Evolutionary conservation across 2,329 filamentous ascomycete species (phyloP).

Genomic region (Peltaster fructicola): DNA sequence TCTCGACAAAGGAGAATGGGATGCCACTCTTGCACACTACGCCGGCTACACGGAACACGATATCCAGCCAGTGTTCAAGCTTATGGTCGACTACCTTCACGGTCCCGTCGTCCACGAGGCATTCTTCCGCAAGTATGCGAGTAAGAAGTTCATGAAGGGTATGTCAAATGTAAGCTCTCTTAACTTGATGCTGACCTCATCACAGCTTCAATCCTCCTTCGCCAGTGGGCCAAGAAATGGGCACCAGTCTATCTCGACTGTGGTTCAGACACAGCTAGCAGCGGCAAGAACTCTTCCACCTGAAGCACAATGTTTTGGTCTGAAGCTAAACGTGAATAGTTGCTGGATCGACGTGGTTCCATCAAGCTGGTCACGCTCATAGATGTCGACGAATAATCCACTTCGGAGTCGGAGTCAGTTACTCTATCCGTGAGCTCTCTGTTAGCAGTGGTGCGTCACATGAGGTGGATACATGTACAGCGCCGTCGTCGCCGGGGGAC

Average conservation of each 20-base stretch:
- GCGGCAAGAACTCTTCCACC: conserved; percentile 12
- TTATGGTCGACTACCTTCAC: conserved; percentile 94
- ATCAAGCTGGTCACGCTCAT: too few species aligned
- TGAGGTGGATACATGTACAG: too few species aligned
- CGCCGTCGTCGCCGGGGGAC: too few species aligned
- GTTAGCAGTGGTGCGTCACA: too few species aligned
- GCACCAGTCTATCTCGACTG: conserved; percentile 19
- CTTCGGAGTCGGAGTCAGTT: too few species aligned
- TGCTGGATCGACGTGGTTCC: too few species aligned
- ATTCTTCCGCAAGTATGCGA: conserved; percentile 99
- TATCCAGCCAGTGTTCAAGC: conserved; percentile 74
- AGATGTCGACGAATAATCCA: too few species aligned
- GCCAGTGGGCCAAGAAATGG: conserved; percentile 66
- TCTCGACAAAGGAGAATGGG: conserved; percentile 81
- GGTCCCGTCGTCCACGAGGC: conserved; percentile 84
- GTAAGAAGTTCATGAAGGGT: conserved; percentile 99
- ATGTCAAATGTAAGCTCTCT: conserved; percentile 20
- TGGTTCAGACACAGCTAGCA: conserved; percentile 9
- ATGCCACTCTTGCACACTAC: conserved; percentile 74
- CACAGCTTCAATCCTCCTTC: conserved; percentile 73
- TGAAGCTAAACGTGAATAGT: too few species aligned
- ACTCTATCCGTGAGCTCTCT: too few species aligned
- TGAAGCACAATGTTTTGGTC: too few species aligned
- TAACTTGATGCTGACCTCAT: conserved; percentile 11
- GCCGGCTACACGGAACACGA: conserved; percentile 86